Evolutionary conservation across 306 rosid species (phyloP).

Genomic region (Spatholobus suberectus): DNA sequence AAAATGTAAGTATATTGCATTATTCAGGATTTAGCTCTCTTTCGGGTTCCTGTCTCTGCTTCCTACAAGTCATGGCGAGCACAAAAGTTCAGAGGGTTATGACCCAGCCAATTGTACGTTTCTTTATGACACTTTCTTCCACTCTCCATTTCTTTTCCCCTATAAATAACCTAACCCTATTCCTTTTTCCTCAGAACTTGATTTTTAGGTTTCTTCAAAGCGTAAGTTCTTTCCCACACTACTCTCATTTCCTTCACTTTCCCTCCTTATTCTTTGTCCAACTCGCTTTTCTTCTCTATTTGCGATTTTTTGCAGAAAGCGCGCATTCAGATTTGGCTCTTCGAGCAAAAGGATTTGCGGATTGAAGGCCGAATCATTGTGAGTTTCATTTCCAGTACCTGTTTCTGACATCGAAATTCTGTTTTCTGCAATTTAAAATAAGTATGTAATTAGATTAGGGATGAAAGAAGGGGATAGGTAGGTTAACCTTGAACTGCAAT

Average conservation of each 20-base stretch:
- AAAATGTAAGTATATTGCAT: too few species aligned
- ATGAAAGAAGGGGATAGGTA: too few species aligned
- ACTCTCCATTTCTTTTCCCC: too few species aligned
- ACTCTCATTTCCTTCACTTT: too few species aligned
- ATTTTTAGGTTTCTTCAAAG: conserved; percentile 92
- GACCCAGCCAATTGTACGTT: conserved; percentile 86
- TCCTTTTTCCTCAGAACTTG: conserved; percentile 63
- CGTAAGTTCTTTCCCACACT: conserved; percentile 53
- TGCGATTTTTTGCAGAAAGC: conserved; percentile 74
- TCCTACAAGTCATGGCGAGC: conserved; percentile 95
- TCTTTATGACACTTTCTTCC: background rate
- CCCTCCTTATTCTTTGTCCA: background rate
- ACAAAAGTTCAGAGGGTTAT: conserved; percentile 96
- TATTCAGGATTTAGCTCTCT: too few species aligned
- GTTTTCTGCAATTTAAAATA: too few species aligned
- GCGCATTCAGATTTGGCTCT: conserved; percentile 89
- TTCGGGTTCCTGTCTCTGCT: too few species aligned
- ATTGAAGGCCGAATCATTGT: conserved; percentile 90
- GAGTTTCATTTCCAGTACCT: conserved; percentile 33
- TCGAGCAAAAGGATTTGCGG: conserved; percentile 83
- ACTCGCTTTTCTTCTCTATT: background rate
- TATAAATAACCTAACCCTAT: background rate
- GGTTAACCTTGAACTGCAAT: too few species aligned
- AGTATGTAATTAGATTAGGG: too few species aligned
- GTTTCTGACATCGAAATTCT: background rate